A percentile compares a stretch with the other conserved stretches of the same genome.
Conservation (phyloP, 345 rosid genomes). For the Aethionema arabicum region DNA sequence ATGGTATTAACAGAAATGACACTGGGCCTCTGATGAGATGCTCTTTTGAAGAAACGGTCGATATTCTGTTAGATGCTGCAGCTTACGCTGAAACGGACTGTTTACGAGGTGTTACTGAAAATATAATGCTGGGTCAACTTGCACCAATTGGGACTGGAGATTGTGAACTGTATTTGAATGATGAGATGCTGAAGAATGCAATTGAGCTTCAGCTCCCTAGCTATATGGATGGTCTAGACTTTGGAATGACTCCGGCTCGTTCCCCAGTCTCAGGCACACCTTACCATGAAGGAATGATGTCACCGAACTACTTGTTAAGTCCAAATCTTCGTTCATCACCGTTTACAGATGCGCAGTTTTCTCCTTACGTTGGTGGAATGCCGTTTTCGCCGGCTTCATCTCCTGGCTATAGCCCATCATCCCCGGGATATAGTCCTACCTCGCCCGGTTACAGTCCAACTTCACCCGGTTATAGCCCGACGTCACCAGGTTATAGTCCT, state of each 20-base stretch:
- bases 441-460: slow-evolving; percentile 87
- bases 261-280: slow-evolving; percentile 92
- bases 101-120: slow-evolving; percentile 90
- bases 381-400: slow-evolving; percentile 83
- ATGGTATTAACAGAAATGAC: slow-evolving; percentile 93
- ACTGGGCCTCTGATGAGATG: slow-evolving; percentile 99
- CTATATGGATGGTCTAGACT: slow-evolving; percentile 86
- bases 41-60: slow-evolving; percentile 98
- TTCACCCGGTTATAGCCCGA: slow-evolving; percentile 82
- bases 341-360: slow-evolving; percentile 75
- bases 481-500: slow-evolving; percentile 82
- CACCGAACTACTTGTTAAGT: slow-evolving; percentile 79
- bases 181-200: slow-evolving; percentile 96
- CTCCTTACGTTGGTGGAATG: slow-evolving; percentile 94
- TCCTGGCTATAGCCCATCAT: slow-evolving; percentile 81
- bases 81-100: slow-evolving; percentile 87
- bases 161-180: slow-evolving; percentile 85
- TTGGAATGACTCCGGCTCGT: slow-evolving; percentile 89
- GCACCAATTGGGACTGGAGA: slow-evolving; percentile 97
- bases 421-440: slow-evolving; percentile 75
- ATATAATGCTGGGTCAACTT: slow-evolving; percentile 95
- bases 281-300: slow-evolving; percentile 95
- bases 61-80: slow-evolving; percentile 96
- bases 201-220: slow-evolving; percentile 98
- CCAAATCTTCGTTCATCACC: slow-evolving; percentile 86